These are phyloP conservation scores for Linnemannia hyalina DNA, from an alignment of 192 early-diverging fungal species.

Conservation along the genomic window DNA sequence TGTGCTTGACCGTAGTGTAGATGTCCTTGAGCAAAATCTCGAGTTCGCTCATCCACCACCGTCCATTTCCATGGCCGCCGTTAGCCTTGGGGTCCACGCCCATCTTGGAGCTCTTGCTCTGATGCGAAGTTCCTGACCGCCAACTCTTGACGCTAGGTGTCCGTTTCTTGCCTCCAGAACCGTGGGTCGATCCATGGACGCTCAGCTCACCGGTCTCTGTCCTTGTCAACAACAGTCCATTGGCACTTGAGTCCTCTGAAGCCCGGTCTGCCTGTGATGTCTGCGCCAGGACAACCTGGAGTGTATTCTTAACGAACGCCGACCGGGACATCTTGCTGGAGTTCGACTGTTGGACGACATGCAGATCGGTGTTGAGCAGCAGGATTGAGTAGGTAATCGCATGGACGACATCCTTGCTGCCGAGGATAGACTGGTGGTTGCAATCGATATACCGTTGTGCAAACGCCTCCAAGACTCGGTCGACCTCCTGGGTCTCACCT, in stretches of 20 bases:
- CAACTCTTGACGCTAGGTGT: constrained; percentile 44
- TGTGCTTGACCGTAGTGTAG: constrained; percentile 69
- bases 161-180: constrained; percentile 16
- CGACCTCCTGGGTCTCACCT: constrained; percentile 93
- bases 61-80: constrained; percentile 24
- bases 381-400: constrained; percentile 87
- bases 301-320: constrained; percentile 78
- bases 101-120: constrained; percentile 25
- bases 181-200: constrained; percentile 5
- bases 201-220: constrained; percentile 24
- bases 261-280: background rate
- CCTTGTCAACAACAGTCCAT: constrained; percentile 7
- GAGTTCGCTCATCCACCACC: constrained; percentile 67
- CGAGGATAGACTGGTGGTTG: constrained; percentile 73
- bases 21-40: constrained; percentile 70
- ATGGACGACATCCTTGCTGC: constrained; percentile 81
- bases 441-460: constrained; percentile 84
- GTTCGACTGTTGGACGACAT: constrained; percentile 77
- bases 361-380: constrained; percentile 92
- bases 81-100: constrained; percentile 26
- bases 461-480: constrained; percentile 86
- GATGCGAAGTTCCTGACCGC: constrained; percentile 26
- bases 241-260: constrained; percentile 5
- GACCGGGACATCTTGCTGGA: constrained; percentile 79
- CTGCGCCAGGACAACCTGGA: constrained; percentile 60